These are phyloP conservation scores for Lentinula aciculospora DNA, from an alignment of 768 basidiomycete genomes.

Conservation along the genomic window DNA sequence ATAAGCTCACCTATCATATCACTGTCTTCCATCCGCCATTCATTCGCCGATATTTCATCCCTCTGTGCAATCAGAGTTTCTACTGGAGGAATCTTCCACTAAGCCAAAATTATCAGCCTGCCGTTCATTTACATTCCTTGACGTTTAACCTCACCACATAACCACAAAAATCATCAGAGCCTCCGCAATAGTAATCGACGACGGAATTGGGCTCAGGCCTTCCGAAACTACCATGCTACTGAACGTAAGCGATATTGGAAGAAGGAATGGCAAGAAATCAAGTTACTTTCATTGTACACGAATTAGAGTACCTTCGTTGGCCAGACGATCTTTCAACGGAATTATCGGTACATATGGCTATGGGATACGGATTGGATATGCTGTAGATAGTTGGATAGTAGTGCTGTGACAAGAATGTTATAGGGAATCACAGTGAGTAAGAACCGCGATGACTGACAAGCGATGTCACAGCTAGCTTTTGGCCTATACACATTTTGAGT, in stretches of 20 bases:
- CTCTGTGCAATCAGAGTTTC: conserved; percentile 38
- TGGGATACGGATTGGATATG: conserved; percentile 59
- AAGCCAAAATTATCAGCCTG: neutral
- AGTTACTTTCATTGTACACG: conserved; percentile 75
- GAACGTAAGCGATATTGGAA: neutral
- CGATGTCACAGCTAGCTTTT: conserved; percentile 59
- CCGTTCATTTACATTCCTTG: neutral
- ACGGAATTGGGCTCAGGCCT: conserved; percentile 51
- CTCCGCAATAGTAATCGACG: conserved; percentile 64
- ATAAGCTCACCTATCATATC: conserved; percentile 33
- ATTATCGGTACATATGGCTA: conserved; percentile 63
- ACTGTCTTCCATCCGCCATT: conserved; percentile 37
- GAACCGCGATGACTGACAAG: conserved; percentile 43
- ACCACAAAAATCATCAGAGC: conserved; percentile 77
- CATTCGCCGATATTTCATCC: conserved; percentile 33
- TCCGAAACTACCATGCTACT: conserved; percentile 74
- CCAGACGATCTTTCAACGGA: conserved; percentile 50
- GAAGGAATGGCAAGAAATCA: neutral
- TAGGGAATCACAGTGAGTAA: neutral
- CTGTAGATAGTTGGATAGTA: conserved; percentile 68
- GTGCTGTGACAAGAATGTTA: conserved; percentile 34
- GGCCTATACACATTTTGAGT: conserved; percentile 34
- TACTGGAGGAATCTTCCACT: conserved; percentile 63
- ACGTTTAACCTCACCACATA: conserved; percentile 46
- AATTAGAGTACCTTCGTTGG: conserved; percentile 59